Conservation (phyloP, 73 alveolate genomes). For the Symbiodinium natans region DNA sequence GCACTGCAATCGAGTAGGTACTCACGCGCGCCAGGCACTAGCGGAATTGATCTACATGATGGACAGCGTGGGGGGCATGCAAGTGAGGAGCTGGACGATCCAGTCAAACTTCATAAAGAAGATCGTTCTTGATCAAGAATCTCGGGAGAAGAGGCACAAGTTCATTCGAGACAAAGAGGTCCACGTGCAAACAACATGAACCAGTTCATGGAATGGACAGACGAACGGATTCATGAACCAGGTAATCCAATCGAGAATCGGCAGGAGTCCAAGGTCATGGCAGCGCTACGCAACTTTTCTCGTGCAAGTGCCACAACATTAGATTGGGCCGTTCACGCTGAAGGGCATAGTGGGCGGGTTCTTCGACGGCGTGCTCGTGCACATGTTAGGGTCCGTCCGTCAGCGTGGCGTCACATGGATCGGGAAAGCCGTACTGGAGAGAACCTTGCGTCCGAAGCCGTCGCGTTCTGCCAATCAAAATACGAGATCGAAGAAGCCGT, state of each 20-base stretch:
- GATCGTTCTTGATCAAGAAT: not conserved
- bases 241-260: constrained; percentile 1
- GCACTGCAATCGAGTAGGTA: not conserved
- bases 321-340: constrained; percentile 49
- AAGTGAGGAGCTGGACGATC: not conserved
- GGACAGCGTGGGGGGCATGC: constrained; percentile 16
- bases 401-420: constrained; percentile 42
- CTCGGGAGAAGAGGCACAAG: not conserved
- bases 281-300: constrained; percentile 27
- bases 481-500: constrained; percentile 4
- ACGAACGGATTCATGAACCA: not conserved
- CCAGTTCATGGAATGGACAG: constrained; percentile 24
- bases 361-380: constrained; percentile 33
- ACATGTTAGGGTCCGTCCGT: constrained; percentile 28
- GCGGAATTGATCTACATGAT: not conserved
- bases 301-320: constrained; percentile 30
- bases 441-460: constrained; percentile 8
- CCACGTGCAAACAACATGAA: constrained; percentile 5
- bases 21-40: not conserved
- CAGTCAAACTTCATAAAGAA: not conserved
- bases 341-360: constrained; percentile 33
- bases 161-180: not conserved
- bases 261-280: constrained; percentile 22
- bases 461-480: not conserved
- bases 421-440: constrained; percentile 40